Percentiles rank a stretch among this genome's conserved stretches.
phyloP scores from a whole-genome alignment of 1,139 yeast species.

The Suzukiozyma palmioleophila region DNA sequence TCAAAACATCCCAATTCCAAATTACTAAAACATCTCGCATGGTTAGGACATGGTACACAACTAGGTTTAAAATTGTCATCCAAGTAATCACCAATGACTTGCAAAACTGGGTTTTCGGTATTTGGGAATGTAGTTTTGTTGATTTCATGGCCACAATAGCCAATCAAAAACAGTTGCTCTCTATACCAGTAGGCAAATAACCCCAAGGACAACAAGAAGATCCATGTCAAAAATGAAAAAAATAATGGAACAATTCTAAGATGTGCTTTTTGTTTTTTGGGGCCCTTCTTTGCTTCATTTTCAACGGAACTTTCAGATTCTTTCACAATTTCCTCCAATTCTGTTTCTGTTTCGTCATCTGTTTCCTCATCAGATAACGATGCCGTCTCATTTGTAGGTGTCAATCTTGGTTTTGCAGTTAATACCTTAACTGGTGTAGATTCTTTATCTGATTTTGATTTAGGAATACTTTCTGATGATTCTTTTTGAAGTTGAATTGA shows the following conservation, averaged over 20 bases:
- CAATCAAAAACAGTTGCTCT: conserved; percentile 54
- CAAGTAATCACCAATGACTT: conserved; percentile 25
- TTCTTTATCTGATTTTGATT: neutral
- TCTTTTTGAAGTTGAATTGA: conserved; percentile 6
- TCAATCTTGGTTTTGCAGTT: conserved; percentile 18
- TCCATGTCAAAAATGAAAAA: conserved; percentile 23
- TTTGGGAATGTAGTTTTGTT: conserved; percentile 30
- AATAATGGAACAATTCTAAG: conserved; percentile 6
- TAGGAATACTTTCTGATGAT: neutral
- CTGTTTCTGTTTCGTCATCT: conserved; percentile 6
- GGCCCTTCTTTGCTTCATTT: conserved; percentile 11
- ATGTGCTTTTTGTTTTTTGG: conserved; percentile 2
- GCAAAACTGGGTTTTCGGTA: conserved; percentile 17
- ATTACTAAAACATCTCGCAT: conserved; percentile 68
- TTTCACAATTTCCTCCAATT: neutral
- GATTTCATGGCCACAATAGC: conserved; percentile 65
- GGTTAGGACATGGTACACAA: conserved; percentile 76
- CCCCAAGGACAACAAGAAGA: conserved; percentile 21
- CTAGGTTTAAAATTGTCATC: conserved; percentile 47
- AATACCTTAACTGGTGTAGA: conserved; percentile 4
- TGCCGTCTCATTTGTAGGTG: conserved; percentile 12
- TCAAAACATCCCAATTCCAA: conserved; percentile 63
- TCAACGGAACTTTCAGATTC: conserved; percentile 3
- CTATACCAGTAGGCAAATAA: conserved; percentile 55
- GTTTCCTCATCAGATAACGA: conserved; percentile 7